Base-by-base conservation (phyloP, 1,284 basidiomycete species). In the Ganoderma lingzhi region DNA sequence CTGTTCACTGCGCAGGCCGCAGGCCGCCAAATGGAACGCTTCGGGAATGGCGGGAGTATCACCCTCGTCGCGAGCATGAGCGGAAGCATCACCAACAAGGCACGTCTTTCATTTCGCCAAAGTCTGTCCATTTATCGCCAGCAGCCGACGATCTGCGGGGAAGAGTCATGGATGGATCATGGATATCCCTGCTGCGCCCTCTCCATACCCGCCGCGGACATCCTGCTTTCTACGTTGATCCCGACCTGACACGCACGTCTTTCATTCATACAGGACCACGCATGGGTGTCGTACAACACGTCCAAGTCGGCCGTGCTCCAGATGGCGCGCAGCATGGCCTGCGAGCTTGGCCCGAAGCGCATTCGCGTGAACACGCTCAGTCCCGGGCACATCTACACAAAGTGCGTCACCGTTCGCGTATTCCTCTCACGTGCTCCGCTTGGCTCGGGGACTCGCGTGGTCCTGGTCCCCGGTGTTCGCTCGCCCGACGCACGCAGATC, bases 51-150 rank as follows among this genome's bases (percentile, higher is more conserved):
- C 17, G 95, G 94, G 1, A 95, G 93, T 74, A 94, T 96, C 73
- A 87, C 95, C 72, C 81, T 95, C 72, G 90, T 96, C 74, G 95
- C 93, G 30, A 95, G 93, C 69, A 96, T 96, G 93, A 93, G 92
- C 59, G 95, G 94, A 19, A 90, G 90, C 64, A 90, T 96, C 73
- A 93, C 93, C 65, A 96, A 96, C 82, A 88, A 83, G 80, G 94
- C 91, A 75, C 64, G 85, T 69, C 12, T 51, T 56, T 56, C 53
- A 56, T 56, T 56, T 56, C 39, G 41, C 39, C 15, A 8, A 17
- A 37, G 35, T 14, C 48, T 45, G 39, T 35, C 48, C 62, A 23
- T 28, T 23, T 51, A 51, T 23, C 19, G 28, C 35, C 37, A 28
- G 61, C 19, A 12, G 28, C 39, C 51, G 53, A 53, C 61, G 65